Evolutionary conservation across 768 basidiomycete species (phyloP), one percentile per base, ranked within the genome.

Genomic region (Leccinum obscurum): DNA sequence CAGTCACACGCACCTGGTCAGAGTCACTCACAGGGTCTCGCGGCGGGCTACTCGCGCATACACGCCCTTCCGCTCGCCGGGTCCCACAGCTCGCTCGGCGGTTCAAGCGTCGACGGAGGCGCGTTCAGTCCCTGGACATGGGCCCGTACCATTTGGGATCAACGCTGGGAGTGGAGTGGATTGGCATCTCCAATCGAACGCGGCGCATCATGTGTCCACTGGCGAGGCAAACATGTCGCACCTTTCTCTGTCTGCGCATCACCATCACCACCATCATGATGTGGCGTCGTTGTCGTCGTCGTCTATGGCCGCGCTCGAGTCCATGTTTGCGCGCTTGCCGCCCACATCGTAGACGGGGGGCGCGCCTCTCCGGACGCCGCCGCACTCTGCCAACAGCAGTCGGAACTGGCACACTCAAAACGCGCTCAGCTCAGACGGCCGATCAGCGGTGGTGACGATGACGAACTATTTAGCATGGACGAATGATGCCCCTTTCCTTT

Each of bases 1-100:
- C 90, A 93, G 68, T 79, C 87, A 17, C 94, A 95, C 65, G 93
- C 92, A 1, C 94, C 95, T 0, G 94, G 94, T 2, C 92, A 95
- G 75, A 89, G 87, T 74, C 80, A 96, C 13, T 94, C 95, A 1
- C 93, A 95, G 34, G 34, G 34, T 34, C 34, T 34, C 34, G 34
- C 34, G 0, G 92, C 92, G 0, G 95, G 94, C 0, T 88, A 94
- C 70, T 94, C 92, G 30, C 82, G 94, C 59, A 88, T 98, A 8
- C 28, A 28, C 28, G 89, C 94, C 1, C 77, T 81, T 28, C 81
- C 83, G 0, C 72, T 68, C n/a, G 0, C 28, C 28, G 28, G 28
- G 9, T 30, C 28, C 0, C 28, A 8, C 28, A 30, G 28, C 28
- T 30, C 28, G 28, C 28, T 30, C 8, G 28, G 30, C 30, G 30